Conservation (phyloP, 2,329 filamentous ascomycete species). For the Blastomyces percursus region DNA sequence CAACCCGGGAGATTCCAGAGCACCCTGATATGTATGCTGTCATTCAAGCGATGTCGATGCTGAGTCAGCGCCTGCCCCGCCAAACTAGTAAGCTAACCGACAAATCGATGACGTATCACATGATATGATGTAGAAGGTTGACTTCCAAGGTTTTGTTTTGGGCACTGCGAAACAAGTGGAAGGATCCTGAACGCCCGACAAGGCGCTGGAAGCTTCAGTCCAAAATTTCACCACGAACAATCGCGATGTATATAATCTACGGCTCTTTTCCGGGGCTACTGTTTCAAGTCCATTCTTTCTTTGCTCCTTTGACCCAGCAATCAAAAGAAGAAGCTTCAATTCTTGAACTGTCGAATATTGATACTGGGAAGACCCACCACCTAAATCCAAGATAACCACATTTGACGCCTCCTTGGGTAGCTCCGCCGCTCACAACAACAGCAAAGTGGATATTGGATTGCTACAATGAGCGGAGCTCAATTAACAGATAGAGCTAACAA, state of each 20-base stretch:
- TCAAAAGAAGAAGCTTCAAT: background rate
- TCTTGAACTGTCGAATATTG: background rate
- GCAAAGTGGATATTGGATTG: background rate
- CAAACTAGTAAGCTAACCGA: too few species aligned
- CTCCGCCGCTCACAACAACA: background rate
- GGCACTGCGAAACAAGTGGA: background rate
- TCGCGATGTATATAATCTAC: background rate
- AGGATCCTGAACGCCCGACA: background rate
- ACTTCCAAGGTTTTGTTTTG: too few species aligned
- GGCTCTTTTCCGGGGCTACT: background rate
- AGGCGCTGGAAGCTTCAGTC: background rate
- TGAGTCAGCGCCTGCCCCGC: background rate
- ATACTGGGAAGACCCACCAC: background rate
- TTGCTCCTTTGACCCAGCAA: background rate
- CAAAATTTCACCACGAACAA: background rate
- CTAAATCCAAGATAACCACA: background rate
- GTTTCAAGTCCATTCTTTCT: background rate
- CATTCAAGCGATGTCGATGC: background rate
- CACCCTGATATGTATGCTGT: too few species aligned
- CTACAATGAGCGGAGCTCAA: constrained; percentile 41
- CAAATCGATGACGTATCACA: background rate
- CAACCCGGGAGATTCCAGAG: background rate
- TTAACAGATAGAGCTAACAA: constrained; percentile 91
- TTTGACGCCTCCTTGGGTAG: background rate
- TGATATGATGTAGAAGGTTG: constrained; percentile 5